Evolutionary conservation across 2,329 filamentous ascomycete genomes (phyloP), one percentile per base, ranked within the genome.

Genomic region (Akanthomyces uredinophilus): DNA sequence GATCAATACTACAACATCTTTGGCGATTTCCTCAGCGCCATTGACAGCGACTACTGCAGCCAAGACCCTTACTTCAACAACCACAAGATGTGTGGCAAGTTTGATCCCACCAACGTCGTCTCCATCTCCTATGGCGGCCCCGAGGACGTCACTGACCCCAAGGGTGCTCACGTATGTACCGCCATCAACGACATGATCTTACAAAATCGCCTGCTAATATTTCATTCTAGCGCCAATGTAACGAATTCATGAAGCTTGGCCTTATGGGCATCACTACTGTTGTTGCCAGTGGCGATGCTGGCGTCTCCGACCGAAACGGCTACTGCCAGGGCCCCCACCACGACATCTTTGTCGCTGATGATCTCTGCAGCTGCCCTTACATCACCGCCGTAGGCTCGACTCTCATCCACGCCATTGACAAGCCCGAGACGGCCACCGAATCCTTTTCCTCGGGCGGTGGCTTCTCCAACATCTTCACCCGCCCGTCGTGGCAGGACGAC

Each of bases 321-420:
- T 53, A 60, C 59, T 65, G 64, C 51, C 62, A 56, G 46, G 64
- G 64, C 14, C 58, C 60, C 8, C 70, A 72, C 52, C 68, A 73
- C n/a, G 76, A 76, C n/a, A 68, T 70, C 35, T 82, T 82, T 32
- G 41, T 55, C 56, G n/a, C 60, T 20, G 56, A 60, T 46, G 46
- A 60, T 24, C 50, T 55, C 1, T 72, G 71, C 7, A 75, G 73
- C 7, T 82, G 80, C 46, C 63, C 80, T 77, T 2, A 77, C 68
- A 71, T 83, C 29, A 81, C 78, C 0, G 73, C 77, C 8, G 79
- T 83, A 5, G 81, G 81, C 47, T 80, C 80, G 11, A 83, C 81
- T 0, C 73, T 80, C 66, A 72, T 83, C 44, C 69, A 70, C 47
- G 70, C 72, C 60, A 73, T 73, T 11, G 74, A 73, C 10, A 73